Evolutionary conservation across 768 basidiomycete species (phyloP), one percentile per base, ranked within the genome.

Genomic region (Mycena sanguinolenta): DNA sequence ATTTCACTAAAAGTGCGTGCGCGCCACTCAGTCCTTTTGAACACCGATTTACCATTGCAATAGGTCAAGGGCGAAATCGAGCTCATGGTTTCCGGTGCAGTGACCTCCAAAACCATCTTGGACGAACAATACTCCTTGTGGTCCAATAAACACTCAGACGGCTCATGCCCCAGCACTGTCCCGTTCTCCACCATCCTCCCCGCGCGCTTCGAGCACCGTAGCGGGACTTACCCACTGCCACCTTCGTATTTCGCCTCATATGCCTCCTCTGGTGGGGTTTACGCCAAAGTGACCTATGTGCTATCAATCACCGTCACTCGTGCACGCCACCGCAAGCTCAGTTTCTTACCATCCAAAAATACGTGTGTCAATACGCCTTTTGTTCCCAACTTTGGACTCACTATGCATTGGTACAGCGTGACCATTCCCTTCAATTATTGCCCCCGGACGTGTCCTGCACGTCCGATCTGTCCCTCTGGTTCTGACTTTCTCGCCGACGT

Each of bases 161-260:
- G 21, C 1, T n/a, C 70, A 7, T 80, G 81, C 60, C 81, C 81
- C 27, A 62, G 59, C 54, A 76, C 70, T 34, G 75, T 85, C 49
- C 79, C 84, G 0, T 89, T 92, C 72, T 78, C 79, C 17, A 71
- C 81, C 39, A 46, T 77, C 14, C 79, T 92, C 23, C 90, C 90
- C 2, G 66, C 82, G 4, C 83, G 80, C 2, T 91, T 85, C 72
- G 69, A 76, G 32, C 80, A 86, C 49, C 78, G 76, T 9, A 75
- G 74, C 34, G 75, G 77, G 21, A 61, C 73, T 5, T 67, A 74
- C 28, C 78, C 83, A 30, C 78, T 90, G 8, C 90, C 90, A 1
- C 89, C 90, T 1, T 83, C 85, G 0, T 89, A 82, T 67, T 72
- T 80, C 36, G 72, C 75, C 7, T 69, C 79, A 21, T 77, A 77